These are phyloP conservation scores for Chenopodium berlandieri DNA, from an alignment of 148 eudicot genomes.

Conservation along the genomic window DNA sequence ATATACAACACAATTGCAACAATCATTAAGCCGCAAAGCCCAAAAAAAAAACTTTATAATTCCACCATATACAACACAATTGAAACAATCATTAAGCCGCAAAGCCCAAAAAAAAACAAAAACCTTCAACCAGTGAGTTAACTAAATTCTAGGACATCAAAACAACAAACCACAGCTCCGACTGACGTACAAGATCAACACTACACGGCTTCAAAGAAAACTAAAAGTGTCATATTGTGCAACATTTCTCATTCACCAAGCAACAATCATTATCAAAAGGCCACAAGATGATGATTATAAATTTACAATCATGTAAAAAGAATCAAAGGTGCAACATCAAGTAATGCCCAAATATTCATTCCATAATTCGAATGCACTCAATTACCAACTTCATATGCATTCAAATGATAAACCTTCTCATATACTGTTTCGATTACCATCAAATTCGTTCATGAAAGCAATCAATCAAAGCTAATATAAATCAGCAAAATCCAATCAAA, in stretches of 20 bases:
- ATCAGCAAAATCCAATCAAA: not conserved
- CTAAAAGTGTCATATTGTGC: not conserved
- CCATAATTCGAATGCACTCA: not conserved
- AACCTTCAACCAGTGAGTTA: not conserved
- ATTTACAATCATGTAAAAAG: not conserved
- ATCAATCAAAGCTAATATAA: not conserved
- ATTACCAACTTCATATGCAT: not conserved
- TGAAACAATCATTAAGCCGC: not conserved
- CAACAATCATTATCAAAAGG: not conserved
- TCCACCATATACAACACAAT: not conserved
- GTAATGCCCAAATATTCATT: not conserved
- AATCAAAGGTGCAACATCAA: not conserved
- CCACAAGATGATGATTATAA: not conserved
- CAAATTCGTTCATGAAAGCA: not conserved
- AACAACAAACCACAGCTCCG: not conserved
- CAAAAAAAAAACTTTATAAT: not conserved
- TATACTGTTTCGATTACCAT: not conserved
- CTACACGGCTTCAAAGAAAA: not conserved
- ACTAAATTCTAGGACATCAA: not conserved
- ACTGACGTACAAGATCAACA: not conserved
- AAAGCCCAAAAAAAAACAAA: not conserved
- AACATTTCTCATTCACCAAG: not conserved
- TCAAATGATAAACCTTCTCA: not conserved
- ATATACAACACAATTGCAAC: not conserved
- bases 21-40: not conserved